These are phyloP conservation scores for Ceratobasidium theobromae DNA, from an alignment of 1,284 basidiomycete genomes.

Conservation along the genomic window DNA sequence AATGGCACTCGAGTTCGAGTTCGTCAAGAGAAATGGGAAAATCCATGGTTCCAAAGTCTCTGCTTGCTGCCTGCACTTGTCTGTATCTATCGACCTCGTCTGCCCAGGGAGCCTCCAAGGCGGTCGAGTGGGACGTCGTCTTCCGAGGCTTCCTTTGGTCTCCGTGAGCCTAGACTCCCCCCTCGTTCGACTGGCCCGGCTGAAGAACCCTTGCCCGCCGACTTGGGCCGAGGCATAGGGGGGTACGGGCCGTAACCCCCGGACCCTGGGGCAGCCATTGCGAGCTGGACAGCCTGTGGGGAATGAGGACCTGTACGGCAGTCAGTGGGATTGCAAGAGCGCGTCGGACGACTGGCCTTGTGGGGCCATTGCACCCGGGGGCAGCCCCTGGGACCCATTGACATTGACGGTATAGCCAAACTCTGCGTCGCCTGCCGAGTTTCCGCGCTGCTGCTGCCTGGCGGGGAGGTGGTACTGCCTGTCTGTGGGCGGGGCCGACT, in stretches of 20 bases:
- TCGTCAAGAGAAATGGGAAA: neutral
- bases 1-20: conserved; percentile 1
- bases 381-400: conserved; percentile 31
- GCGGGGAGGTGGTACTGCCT: conserved; percentile 31
- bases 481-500: conserved; percentile 30
- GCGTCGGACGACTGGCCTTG: too few species aligned
- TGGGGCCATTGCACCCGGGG: conserved; percentile 39
- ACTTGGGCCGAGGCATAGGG: conserved; percentile 8
- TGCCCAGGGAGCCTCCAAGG: conserved; percentile 10
- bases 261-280: neutral
- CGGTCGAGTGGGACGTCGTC: conserved; percentile 12
- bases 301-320: neutral
- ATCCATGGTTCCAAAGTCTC: neutral
- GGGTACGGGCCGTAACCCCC: neutral
- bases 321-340: neutral
- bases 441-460: conserved; percentile 29
- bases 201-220: conserved; percentile 16
- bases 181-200: too few species aligned
- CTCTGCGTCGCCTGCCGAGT: conserved; percentile 26
- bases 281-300: neutral
- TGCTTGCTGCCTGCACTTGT: neutral
- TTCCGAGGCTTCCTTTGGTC: neutral
- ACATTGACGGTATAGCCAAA: conserved; percentile 13
- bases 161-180: neutral
- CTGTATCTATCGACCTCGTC: neutral